Evolutionary conservation across 2,329 filamentous ascomycete genomes (phyloP), one percentile per base, ranked within the genome.

Genomic region (Trichoderma oligosporum): DNA sequence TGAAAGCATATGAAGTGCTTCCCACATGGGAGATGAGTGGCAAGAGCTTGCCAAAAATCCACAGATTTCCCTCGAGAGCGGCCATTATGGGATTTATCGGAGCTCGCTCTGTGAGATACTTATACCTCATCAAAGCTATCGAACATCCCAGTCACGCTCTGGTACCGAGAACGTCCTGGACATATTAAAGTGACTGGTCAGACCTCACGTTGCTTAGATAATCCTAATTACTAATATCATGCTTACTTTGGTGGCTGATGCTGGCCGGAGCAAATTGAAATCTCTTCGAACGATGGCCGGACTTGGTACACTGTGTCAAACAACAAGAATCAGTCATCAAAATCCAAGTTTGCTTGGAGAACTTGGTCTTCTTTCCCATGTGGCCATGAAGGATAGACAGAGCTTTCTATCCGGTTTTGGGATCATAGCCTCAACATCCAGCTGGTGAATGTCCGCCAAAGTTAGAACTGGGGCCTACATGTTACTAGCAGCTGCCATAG

Each of bases 11-110:
- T 61, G 83, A 89, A 64, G 86, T 89, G 0, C 73, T 89, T 48
- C 74, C 89, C 0, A 82, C 82, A 0, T 89, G 84, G 84, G 82
- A 87, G 64, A 89, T 89, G 86, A 89, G 89, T 61, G 85, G 81
- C 4, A 73, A 86, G 60, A 76, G 77, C 0, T 73, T 89, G 0
- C 86, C 85, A 0, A 77, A 75, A 9, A 87, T 88, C 58, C 86
- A 89, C 59, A 86, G 86, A 0, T 84, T 76, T 22, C 86, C 86
- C 0, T 71, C 89, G 0, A 77, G 86, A 4, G 74, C 78, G 0
- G 77, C 88, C 0, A 84, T 87, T 0, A 75, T 85, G 62, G 84
- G 84, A 0, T 87, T 87, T 61, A 87, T 88, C 57, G 86, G 85
- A 1, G 86, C 85, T 0, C 70, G 82, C n/a, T 82, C 78, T 58